These are phyloP conservation scores for Serpula lacrymans DNA, from an alignment of 768 basidiomycete genomes.

Conservation along the genomic window DNA sequence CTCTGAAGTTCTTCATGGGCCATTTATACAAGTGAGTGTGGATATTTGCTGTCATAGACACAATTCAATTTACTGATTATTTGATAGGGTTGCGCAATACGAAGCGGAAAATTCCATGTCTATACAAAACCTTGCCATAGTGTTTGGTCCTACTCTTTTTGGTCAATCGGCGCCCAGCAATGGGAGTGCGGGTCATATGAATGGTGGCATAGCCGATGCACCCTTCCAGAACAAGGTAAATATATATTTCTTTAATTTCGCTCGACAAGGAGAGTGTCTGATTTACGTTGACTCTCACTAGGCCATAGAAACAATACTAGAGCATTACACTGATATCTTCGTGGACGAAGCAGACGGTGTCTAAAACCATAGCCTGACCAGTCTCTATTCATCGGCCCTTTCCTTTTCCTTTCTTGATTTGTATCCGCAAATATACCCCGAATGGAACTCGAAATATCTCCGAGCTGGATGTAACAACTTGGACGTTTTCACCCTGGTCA, in stretches of 20 bases:
- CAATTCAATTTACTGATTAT: not conserved
- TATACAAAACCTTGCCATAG: slow-evolving; percentile 88
- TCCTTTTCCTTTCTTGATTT: slow-evolving; percentile 21
- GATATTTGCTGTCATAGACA: not conserved
- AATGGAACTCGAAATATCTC: slow-evolving; percentile 6
- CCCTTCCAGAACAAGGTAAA: slow-evolving; percentile 68
- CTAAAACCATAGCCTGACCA: slow-evolving; percentile 18
- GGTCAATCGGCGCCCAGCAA: slow-evolving; percentile 54
- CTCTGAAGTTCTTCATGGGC: slow-evolving; percentile 91
- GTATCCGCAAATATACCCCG: slow-evolving; percentile 1
- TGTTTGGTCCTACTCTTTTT: slow-evolving; percentile 97
- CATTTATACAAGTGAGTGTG: slow-evolving; percentile 79
- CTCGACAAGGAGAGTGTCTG: slow-evolving; percentile 4
- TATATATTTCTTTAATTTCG: not conserved
- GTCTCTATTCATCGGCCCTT: slow-evolving; percentile 8
- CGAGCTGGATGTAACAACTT: too few species aligned
- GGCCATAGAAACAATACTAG: slow-evolving; percentile 94
- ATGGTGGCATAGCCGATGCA: slow-evolving; percentile 65
- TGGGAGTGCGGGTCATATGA: slow-evolving; percentile 43
- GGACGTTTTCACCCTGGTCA: not conserved
- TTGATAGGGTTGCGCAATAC: slow-evolving; percentile 64
- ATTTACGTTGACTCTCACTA: slow-evolving; percentile 26
- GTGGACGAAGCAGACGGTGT: slow-evolving; percentile 74
- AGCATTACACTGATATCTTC: slow-evolving; percentile 95
- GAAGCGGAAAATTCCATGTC: slow-evolving; percentile 88